Evolutionary conservation across 805 yeast genomes (phyloP).

Genomic region (Candida caryicola): DNA sequence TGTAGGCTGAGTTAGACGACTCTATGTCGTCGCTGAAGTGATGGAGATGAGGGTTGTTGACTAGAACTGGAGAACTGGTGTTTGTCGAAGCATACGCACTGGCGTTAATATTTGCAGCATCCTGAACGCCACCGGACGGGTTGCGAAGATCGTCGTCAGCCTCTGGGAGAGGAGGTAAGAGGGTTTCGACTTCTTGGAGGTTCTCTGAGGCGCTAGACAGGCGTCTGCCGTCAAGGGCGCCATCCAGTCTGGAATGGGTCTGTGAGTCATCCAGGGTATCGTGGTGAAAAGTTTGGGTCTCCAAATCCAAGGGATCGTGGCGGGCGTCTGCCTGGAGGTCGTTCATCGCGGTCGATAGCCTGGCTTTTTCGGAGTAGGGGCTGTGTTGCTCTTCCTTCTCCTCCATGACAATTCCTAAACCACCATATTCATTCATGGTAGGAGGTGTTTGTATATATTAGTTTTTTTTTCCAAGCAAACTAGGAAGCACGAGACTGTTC

Average conservation of each 20-base stretch:
- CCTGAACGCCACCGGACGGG: background rate
- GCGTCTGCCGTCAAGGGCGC: background rate
- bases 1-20: constrained; percentile 12
- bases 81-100: constrained; percentile 1
- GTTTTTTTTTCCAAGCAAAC: too few relatives aligned
- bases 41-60: constrained; percentile 6
- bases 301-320: background rate
- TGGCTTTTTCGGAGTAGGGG: constrained; percentile 1
- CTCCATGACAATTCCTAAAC: constrained; percentile 34
- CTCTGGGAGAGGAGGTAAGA: constrained; percentile 25
- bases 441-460: too few relatives aligned
- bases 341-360: constrained; percentile 2
- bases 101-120: constrained; percentile 5
- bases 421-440: constrained; percentile 17
- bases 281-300: background rate
- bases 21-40: constrained; percentile 10
- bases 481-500: too few relatives aligned
- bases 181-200: constrained; percentile 11
- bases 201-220: background rate
- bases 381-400: constrained; percentile 18
- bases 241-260: background rate
- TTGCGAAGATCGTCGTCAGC: constrained; percentile 4
- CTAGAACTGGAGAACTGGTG: constrained; percentile 5
- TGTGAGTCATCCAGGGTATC: background rate
- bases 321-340: background rate